Evolutionary conservation across 208 protist genomes (phyloP).

Genomic region (Acanthamoeba healyi): DNA sequence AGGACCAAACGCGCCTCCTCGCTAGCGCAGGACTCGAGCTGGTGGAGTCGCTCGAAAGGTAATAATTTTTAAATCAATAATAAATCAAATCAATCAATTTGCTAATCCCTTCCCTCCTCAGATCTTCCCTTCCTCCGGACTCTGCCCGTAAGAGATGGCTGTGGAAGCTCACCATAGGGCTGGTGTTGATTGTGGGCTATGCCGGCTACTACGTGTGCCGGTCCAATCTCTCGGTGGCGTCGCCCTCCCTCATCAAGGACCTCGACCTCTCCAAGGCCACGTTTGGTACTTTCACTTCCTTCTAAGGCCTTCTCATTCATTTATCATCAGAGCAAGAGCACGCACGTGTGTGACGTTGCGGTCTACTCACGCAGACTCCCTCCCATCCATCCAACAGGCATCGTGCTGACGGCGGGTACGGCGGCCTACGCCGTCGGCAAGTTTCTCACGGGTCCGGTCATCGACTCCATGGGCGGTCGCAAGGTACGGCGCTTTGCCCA

Average conservation of each 20-base stretch:
- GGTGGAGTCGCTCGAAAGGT: no score
- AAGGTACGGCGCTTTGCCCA: neutral
- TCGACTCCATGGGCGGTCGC: slow-evolving; percentile 39
- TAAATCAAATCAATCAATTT: no score
- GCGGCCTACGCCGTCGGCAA: slow-evolving; percentile 66
- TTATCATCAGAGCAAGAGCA: neutral
- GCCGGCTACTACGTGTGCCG: slow-evolving; percentile 71
- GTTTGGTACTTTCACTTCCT: neutral
- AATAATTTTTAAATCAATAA: no score
- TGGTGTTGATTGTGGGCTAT: slow-evolving; percentile 47
- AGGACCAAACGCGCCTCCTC: no score
- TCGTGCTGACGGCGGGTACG: slow-evolving; percentile 60
- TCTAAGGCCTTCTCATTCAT: neutral
- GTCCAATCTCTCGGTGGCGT: slow-evolving; percentile 60
- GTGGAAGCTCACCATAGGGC: slow-evolving; percentile 50
- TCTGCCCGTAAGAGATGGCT: slow-evolving; percentile 6
- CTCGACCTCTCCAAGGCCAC: slow-evolving; percentile 24
- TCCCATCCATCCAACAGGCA: neutral
- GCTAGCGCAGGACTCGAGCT: no score
- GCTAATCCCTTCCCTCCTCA: no score
- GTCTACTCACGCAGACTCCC: neutral
- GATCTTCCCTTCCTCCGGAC: no score
- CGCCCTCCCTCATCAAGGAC: slow-evolving; percentile 5
- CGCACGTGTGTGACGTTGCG: neutral
- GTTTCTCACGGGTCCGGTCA: slow-evolving; percentile 35